Evolutionary conservation across 306 rosid genomes (phyloP), one percentile per base, ranked within the genome.

Genomic region (Sechiopsis laciniata): DNA sequence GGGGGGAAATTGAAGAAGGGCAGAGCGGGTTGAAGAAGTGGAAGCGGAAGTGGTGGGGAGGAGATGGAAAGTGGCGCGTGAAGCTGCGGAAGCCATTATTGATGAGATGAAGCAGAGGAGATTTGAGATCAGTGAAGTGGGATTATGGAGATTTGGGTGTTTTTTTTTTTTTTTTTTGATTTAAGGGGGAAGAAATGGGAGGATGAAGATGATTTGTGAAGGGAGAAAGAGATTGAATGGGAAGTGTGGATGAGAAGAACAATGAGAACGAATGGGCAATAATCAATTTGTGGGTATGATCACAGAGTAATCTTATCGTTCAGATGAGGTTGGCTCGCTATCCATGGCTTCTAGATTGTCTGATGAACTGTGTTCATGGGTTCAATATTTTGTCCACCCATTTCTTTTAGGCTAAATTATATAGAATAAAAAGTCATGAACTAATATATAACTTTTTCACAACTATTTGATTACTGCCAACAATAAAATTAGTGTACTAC

Each of bases 31-130:
- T 37, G 73, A 67, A 6, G 88, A 0, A 62, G 92, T 57, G n/a
- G 90, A 19, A 26, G 88, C 64, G 26, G 86, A 77, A 48, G 87
- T 32, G 78, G 87, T 55, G 63, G 79, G 88, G 72, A 88, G 88
- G 77, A 94, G 90, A 32, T 96, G 90, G 80, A 87, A 71, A 56
- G 91, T 76, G 1, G 95, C 52, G 62, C 89, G 88, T 16, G 95
- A 77, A 64, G 91, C 61, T 17, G 97, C 85, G 35, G 96, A 83
- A 10, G 97, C 96, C 97, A 91, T 91, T 82, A 86, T 89, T 82
- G 87, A 42, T 37, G 48, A 9, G 48, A n/a, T 1, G 75, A 42
- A 26, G 16, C 4, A n/a, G 40, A 53, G 53, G 11, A 54, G 60
- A 81, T 20, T 74, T 10, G 62, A 45, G 55, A 20, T 13, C 37